Evolutionary conservation across 768 basidiomycete species (phyloP), one percentile per base, ranked within the genome.

Genomic region (Amanita jacksonii): DNA sequence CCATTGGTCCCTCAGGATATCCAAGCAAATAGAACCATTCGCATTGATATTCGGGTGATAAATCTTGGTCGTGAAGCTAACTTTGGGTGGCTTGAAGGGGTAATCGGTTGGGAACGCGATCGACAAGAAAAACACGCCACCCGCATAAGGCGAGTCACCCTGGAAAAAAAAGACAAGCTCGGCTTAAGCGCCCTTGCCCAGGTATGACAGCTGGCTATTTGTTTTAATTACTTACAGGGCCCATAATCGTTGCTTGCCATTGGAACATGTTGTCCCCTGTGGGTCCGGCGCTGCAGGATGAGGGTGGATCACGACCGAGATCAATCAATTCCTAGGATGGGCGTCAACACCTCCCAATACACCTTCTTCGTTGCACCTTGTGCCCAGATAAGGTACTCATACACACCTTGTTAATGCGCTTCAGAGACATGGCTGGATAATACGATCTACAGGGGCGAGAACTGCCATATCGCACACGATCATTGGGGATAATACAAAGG

Each of bases 31-130:
- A 51, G 90, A 93, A 32, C 96, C 96, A 58, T 99, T 99, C 55
- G 94, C 89, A 63, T 99, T 99, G 91, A 99, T 97, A 75, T 98
- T 98, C 27, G 94, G 94, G 67, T 98, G 94, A 66, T 97, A 98
- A 57, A 97, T 97, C 86, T 96, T 97, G 60, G 96, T 98, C 54
- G 91, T 94, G 67, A 99, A 99, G 72, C 85, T 85, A 69, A 99
- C 91, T 78, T 99, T 99, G 67, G 96, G 96, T 33, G 96, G 96
- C 70, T 98, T 97, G 84, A 98, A 98, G 19, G 96, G 96, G 72
- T 99, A 99, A 65, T 99, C 94, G 65, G 86, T 89, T 37, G 90
- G 89, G 76, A 92, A 92, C 34, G 74, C 79, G 62, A 94, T 92
- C 38, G 84, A 82, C 37, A 93, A 80, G 85, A 98, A 98, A 74